Base-by-base conservation (phyloP, 768 basidiomycete species). In the Tylopilus intermedius region DNA sequence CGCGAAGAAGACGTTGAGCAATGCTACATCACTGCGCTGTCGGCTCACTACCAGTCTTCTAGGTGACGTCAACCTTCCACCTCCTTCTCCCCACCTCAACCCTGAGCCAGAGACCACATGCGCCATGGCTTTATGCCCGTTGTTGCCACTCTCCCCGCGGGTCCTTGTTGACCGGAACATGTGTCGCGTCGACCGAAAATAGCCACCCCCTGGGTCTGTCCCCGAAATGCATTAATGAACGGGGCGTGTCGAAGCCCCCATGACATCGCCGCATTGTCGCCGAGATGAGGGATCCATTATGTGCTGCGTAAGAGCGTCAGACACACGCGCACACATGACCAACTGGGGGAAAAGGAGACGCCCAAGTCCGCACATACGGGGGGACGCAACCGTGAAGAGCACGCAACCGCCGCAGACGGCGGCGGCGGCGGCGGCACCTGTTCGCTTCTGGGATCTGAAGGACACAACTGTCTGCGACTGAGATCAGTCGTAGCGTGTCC, bases 81-180 rank as follows among this genome's bases (percentile, higher is more conserved):
- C 35, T 13, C 35, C 35, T 33, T 33, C 30, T 30, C 30, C 13
- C 35, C 35, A 14, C 35, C 35, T 37, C 38, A 38, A 38, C 38
- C 38, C 38, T 38, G 38, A 38, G 38, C n/a, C 18, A 8, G n/a
- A 15, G 38, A 2, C n/a, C n/a, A 35, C 13, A 35, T 13, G 10
- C 33, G 33, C 14, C 13, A 37, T 37, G 35, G 14, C 35, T 37
- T 30, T 37, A 37, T 37, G 14, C 35, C 35, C 35, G 35, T 30
- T 7, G 35, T 37, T 14, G 14, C 35, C 35, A 37, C 35, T 15
- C 35, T 2, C 35, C 35, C 35, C 35, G 44, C 29, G 29, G 44
- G n/a, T 45, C 44, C 44, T 32, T 22, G 44, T 32, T 38, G 38
- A 45, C 53, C 53, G 51, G 53, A 44, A 51, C 42, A 39, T 18